phyloP scores from a whole-genome alignment of 164 flowering plant genomes.

The Vitis rotundifolia region DNA sequence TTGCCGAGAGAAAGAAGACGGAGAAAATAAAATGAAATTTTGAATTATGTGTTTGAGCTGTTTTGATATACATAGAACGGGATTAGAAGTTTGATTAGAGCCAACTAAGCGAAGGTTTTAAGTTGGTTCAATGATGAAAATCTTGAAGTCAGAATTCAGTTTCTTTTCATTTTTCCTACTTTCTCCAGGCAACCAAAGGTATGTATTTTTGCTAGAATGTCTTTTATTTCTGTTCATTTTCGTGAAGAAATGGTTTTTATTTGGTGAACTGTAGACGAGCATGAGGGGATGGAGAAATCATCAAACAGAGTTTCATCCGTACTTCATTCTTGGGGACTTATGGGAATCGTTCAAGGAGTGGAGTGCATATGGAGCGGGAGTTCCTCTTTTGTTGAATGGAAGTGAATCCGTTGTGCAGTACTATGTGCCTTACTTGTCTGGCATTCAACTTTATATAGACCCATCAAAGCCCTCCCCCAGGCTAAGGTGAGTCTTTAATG shows the following conservation, averaged over 20 bases:
- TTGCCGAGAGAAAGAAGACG: no score
- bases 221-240: not conserved
- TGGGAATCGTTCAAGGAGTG: slow-evolving; percentile 80
- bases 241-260: not conserved
- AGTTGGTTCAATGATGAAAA: not conserved
- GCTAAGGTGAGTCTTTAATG: slow-evolving; percentile 27
- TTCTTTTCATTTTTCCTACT: not conserved
- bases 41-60: no score
- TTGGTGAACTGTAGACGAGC: slow-evolving; percentile 30
- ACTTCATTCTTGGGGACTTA: slow-evolving; percentile 62
- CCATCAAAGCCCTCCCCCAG: slow-evolving; percentile 31
- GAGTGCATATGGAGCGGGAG: slow-evolving; percentile 86
- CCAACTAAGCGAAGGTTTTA: not conserved
- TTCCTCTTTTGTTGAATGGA: slow-evolving; percentile 56
- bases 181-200: not conserved
- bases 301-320: slow-evolving; percentile 36
- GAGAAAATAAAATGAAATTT: no score
- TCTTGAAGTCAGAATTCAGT: not conserved
- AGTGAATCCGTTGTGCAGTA: slow-evolving; percentile 64
- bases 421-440: slow-evolving; percentile 80
- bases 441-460: slow-evolving; percentile 61
- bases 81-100: not conserved
- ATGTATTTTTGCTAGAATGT: not conserved
- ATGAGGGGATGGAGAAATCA: slow-evolving; percentile 36
- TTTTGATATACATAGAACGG: not conserved